Base-by-base conservation (phyloP, 345 rosid genomes). In the Murraya paniculata region DNA sequence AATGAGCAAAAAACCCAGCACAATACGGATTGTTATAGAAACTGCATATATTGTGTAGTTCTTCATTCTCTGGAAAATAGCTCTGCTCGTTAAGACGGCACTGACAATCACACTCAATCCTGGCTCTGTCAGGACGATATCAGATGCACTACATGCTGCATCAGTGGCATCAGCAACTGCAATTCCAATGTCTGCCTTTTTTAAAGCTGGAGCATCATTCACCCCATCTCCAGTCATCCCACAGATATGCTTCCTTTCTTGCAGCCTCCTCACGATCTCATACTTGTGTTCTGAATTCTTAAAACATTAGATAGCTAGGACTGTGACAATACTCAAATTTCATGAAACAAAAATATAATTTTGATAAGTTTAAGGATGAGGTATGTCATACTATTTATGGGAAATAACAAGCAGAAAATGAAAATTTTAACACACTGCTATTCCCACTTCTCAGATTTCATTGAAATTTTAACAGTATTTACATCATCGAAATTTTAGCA, bases 211-310 rank as follows among this genome's bases (percentile, higher is more conserved):
- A 3, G 98, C 98, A 85, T 95, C 98, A 81, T 95, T 95, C 75
- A 95, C 99, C 36, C 99, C 97, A 76, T 95, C 97, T 79, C 99
- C 99, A 25, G 98, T 95, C 98, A 95, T 95, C 56, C 99, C 99
- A 69, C 98, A 93, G 21, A 95, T 93, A 78, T 95, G 98, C 70
- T 95, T 93, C 91, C 83, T 89, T 8, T 85, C 91, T 77, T 95
- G 98, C 33, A 95, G 90, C 83, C 90, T 89, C 90, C 86, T 92
- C 76, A 95, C 98, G 62, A 95, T 95, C 90, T 93, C 97, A 61
- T 93, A 95, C 79, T 95, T 95, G 87, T 95, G 98, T 84, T 95
- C 98, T 91, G 77, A 35, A 77, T 65, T 48, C 4, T 45, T 72
- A 24, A 57, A 35, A 14, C 62, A 73, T 68, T 16, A 35, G 77